Conservation (phyloP, 169 alveolate genomes). For the Plasmodium malariae region DNA sequence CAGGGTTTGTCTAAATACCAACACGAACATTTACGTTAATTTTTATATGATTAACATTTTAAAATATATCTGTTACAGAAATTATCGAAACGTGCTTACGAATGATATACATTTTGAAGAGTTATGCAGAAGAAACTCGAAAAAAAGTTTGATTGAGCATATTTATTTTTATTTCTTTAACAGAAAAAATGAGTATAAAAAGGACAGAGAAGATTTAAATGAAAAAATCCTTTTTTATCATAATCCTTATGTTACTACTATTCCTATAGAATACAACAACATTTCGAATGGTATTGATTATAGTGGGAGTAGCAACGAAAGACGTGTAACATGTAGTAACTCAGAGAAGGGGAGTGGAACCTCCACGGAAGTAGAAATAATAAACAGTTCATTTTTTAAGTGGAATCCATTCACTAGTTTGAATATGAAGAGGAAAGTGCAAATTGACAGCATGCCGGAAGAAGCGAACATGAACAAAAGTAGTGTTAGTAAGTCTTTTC, state of each 20-base stretch:
- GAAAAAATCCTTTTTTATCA: background rate
- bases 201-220: background rate
- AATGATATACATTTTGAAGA: constrained; percentile 13
- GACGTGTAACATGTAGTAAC: background rate
- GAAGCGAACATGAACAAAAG: background rate
- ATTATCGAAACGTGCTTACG: background rate
- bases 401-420: no score
- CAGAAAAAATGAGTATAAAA: background rate
- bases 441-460: no score
- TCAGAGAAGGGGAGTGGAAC: no score
- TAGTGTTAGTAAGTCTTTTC: background rate
- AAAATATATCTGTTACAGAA: constrained; percentile 41
- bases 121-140: background rate
- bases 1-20: constrained; percentile 46
- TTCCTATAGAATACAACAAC: background rate
- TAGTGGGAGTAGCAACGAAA: background rate
- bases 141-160: constrained; percentile 16
- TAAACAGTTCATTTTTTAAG: no score
- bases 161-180: constrained; percentile 8
- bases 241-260: background rate
- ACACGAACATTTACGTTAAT: constrained; percentile 34
- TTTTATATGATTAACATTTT: constrained; percentile 49
- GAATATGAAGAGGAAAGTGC: no score
- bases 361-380: no score
- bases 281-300: background rate